Evolutionary conservation across 768 basidiomycete genomes (phyloP).

Genomic region (Pholiota molesta): DNA sequence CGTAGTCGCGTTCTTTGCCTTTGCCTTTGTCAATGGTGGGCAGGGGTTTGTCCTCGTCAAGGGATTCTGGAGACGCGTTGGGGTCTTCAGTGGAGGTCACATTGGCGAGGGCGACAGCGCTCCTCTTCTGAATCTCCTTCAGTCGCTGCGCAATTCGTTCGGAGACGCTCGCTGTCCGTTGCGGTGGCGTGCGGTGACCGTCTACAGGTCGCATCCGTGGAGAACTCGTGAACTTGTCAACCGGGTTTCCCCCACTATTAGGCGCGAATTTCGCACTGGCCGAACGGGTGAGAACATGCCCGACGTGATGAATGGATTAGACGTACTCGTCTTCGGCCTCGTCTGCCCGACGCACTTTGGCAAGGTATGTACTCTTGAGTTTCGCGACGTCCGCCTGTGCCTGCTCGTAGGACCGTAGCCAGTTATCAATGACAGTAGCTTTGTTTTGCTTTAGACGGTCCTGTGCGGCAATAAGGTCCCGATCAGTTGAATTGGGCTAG

Average conservation of each 20-base stretch:
- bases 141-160: constrained; percentile 87
- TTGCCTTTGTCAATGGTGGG: constrained; percentile 86
- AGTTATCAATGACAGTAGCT: constrained; percentile 61
- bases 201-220: constrained; percentile 67
- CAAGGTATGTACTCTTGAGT: constrained; percentile 75
- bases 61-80: constrained; percentile 29
- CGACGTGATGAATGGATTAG: constrained; percentile 12
- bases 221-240: constrained; percentile 83
- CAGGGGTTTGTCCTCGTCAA: constrained; percentile 35
- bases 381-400: constrained; percentile 68
- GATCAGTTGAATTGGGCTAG: neutral
- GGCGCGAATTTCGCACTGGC: constrained; percentile 88
- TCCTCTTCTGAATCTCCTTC: constrained; percentile 73
- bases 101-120: constrained; percentile 38
- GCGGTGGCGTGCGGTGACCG: constrained; percentile 51
- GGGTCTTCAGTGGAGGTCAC: constrained; percentile 34
- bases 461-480: constrained; percentile 34
- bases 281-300: constrained; percentile 11
- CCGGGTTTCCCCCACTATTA: constrained; percentile 43
- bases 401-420: constrained; percentile 72
- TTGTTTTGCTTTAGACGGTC: constrained; percentile 64
- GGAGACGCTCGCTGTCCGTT: constrained; percentile 77
- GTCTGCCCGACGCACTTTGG: constrained; percentile 82
- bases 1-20: constrained; percentile 52
- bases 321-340: constrained; percentile 94